These are phyloP conservation scores for Syzygium grande DNA, from an alignment of 345 rosid species.

Conservation along the genomic window DNA sequence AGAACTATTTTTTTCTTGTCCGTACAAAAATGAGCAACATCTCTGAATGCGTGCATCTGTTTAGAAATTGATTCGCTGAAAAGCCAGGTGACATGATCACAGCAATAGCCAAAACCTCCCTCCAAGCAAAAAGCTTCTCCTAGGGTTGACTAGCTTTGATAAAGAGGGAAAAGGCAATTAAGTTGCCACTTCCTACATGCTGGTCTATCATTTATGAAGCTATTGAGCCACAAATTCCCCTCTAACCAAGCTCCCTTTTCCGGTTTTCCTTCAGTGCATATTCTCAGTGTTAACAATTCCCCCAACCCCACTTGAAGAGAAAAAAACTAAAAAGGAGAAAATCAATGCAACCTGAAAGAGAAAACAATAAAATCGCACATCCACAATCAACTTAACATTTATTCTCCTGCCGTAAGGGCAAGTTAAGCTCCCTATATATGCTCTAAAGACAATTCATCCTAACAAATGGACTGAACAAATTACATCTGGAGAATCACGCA, in stretches of 20 bases:
- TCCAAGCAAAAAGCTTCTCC: neutral
- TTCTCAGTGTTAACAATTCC: neutral
- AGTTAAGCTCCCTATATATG: neutral
- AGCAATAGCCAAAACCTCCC: neutral
- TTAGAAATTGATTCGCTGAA: neutral
- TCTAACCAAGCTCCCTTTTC: neutral
- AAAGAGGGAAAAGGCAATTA: neutral
- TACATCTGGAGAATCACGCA: neutral
- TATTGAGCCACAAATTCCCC: neutral
- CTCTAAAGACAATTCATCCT: neutral
- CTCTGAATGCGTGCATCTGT: neutral
- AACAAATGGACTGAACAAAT: neutral
- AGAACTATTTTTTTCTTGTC: neutral
- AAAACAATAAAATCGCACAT: neutral
- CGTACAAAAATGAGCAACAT: neutral
- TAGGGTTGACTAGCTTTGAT: neutral
- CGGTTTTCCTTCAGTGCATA: neutral
- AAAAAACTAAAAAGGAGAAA: neutral
- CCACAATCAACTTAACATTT: neutral
- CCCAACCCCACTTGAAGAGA: accelerated
- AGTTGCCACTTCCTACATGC: neutral
- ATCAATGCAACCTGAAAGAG: neutral
- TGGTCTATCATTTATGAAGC: neutral
- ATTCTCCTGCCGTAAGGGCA: neutral
- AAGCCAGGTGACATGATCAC: neutral